Evolutionary conservation across 768 basidiomycete genomes (phyloP), one percentile per base, ranked within the genome.

Genomic region (Botryobasidium botryosum): DNA sequence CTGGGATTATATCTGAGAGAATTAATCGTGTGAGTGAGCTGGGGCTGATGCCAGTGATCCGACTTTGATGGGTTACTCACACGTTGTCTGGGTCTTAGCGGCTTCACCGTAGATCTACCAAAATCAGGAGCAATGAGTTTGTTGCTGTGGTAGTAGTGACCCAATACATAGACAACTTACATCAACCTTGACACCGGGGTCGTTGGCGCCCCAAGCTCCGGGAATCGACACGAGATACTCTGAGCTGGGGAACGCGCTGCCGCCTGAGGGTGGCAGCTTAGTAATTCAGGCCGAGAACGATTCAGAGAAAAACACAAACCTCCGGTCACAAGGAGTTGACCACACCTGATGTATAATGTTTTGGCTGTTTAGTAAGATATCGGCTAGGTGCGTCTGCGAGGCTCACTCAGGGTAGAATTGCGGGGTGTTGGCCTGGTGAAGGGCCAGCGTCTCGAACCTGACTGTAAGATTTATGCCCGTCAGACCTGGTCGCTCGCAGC

Each of bases 361-460:
- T 17, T 17, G 20, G 18, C 24, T 15, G 15, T 12, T 23, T 17
- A 29, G 25, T 13, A 17, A 42, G 40, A 43, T 18, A 40, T 2
- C 8, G n/a, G 3, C 18, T 29, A 26, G 10, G 20, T 35, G 20
- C 3, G 4, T 6, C 25, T 2, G 23, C 18, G 45, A 40, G 20
- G 44, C 50, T 25, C 44, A 51, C 43, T 51, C 50, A 23, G 50
- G 49, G 25, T 51, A 51, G 48, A 51, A 51, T 41, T 51, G 50
- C 23, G 50, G 50, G 23, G 50, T 26, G 28, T 51, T 51, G 37
- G 48, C 36, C 26, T 49, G 48, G 24, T 51, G 50, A 40, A 51
- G 35, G 33, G 50, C 50, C 8, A 51, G 43, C n/a, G 41, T 49
- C 38, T 44, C 5, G 18, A 18, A 29, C 20, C 18, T 45, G n/a